Base-by-base conservation (phyloP, 1,284 basidiomycete species). In the Irpex sp. region DNA sequence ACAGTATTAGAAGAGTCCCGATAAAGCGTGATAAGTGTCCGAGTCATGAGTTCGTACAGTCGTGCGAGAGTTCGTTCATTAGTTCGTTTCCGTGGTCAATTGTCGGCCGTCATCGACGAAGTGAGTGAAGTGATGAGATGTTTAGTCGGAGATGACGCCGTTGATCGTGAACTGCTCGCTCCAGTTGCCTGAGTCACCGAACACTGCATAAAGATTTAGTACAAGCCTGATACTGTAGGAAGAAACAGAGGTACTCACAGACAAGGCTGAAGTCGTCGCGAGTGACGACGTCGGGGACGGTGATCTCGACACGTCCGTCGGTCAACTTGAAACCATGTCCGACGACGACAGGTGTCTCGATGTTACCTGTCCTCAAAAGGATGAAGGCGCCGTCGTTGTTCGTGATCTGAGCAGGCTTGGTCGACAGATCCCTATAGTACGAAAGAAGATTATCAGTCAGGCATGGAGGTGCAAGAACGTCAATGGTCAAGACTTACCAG, bases 241-340 rank as follows among this genome's bases (percentile, higher is more conserved):
- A 51, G 19, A 16, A 18, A 59, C 14, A 12, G 52, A 8, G 60
- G 54, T n/a, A 77, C 78, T 72, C 63, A 82, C 80, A 68, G 61
- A 82, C 73, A 42, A 83, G 68, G 60, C 74, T 73, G 66, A 80
- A 83, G 61, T 77, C 70, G 37, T 71, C 64, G 10, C 77, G 79
- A 5, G 77, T 69, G 2, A 63, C 36, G 36, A 78, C 74, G 14
- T 74, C 66, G 4, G 77, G 77, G 10, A 82, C 77, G 19, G 62
- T 69, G 42, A 82, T 72, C 47, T 76, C 71, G n/a, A 74, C 70
- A 28, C 68, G 69, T 47, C 78, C 77, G 7, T 63, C 57, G 57
- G 75, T 64, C 51, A 82, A 77, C 42, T 73, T 61, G 59, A 83
- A 78, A 57, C 72, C 65, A 58, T 74, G 74, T n/a, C 74, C 74